Evolutionary conservation across 768 basidiomycete genomes (phyloP).

Genomic region (Agaricus subrufescens): DNA sequence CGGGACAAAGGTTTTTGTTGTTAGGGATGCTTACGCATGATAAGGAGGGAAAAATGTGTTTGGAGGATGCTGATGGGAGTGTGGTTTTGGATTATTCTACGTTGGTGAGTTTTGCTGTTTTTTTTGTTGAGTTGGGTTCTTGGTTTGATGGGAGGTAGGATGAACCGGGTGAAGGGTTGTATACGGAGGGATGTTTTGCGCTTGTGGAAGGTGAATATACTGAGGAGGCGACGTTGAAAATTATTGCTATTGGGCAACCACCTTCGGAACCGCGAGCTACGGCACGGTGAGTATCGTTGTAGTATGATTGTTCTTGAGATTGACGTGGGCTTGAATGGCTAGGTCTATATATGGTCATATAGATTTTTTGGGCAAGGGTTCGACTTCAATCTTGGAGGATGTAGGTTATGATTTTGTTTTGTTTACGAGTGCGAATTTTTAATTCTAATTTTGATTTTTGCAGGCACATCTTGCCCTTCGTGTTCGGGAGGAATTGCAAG

Average conservation of each 20-base stretch:
- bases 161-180: slow-evolving; percentile 91
- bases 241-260: slow-evolving; percentile 95
- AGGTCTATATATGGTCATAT: slow-evolving; percentile 95
- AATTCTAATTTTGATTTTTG: neutral
- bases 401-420: slow-evolving; percentile 38
- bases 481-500: slow-evolving; percentile 62
- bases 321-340: slow-evolving; percentile 9
- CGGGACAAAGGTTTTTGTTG: slow-evolving; percentile 85
- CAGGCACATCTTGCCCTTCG: slow-evolving; percentile 62
- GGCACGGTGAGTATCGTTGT: slow-evolving; percentile 53
- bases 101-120: slow-evolving; percentile 46
- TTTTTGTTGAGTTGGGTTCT: no score
- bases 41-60: slow-evolving; percentile 84
- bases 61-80: slow-evolving; percentile 91
- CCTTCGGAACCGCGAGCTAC: slow-evolving; percentile 88
- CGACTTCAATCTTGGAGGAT: slow-evolving; percentile 87
- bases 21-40: slow-evolving; percentile 89
- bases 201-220: slow-evolving; percentile 97
- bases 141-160: slow-evolving; percentile 35
- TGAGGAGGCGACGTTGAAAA: slow-evolving; percentile 81
- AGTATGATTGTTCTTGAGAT: neutral
- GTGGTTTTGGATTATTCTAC: slow-evolving; percentile 88
- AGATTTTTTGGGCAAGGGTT: slow-evolving; percentile 94
- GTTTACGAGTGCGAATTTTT: neutral
- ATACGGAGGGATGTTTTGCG: slow-evolving; percentile 94